Base-by-base conservation (phyloP, 257 asterid species). In the Salvia miltiorrhiza region DNA sequence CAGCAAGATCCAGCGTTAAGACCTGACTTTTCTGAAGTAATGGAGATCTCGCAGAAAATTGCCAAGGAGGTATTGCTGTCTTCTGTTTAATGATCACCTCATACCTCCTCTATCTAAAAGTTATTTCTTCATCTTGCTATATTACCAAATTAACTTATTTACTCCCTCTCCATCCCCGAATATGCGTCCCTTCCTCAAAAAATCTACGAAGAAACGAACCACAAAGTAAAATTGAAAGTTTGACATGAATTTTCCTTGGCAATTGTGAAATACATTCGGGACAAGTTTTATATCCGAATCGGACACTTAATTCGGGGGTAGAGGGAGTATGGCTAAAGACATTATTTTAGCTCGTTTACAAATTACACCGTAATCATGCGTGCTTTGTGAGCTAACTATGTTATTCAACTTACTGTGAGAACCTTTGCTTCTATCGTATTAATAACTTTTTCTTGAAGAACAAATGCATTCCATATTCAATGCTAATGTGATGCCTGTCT, bases 1-100 rank as follows among this genome's bases (percentile, higher is more conserved):
- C 90, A 88, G 81, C 94, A 90, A 75, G 96, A 93, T 61, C 87
- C 96, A 50, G 72, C 87, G 24, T 57, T 70, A 75, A 88, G 97
- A 81, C 97, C 97, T 0, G 92, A 93, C 83, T 93, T 93, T 48
- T 74, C 92, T 10, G 98, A 87, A 68, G 75, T 93, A 65, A 87
- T 81, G 58, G 96, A 84, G 71, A 78, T 74, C 43, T 73, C 89
- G 70, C 84, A 80, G 79, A 85, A 84, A 75, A 75, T 87, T 47
- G 71, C 83, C 2, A 86, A 90, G 79, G 98, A 90, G 98, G 98
- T 93, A 79, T 44, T 1, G 24, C 52, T 60, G 14, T 55, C 33
- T 65, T 6, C 40, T 50, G 41, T 49, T 60, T 14, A 65, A 69
- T 63, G 9, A 30, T 33, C 10, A 5, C 6, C 2, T 2, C 11